phyloP scores from a whole-genome alignment of 805 yeast species.

The Spathaspora passalidarum region DNA sequence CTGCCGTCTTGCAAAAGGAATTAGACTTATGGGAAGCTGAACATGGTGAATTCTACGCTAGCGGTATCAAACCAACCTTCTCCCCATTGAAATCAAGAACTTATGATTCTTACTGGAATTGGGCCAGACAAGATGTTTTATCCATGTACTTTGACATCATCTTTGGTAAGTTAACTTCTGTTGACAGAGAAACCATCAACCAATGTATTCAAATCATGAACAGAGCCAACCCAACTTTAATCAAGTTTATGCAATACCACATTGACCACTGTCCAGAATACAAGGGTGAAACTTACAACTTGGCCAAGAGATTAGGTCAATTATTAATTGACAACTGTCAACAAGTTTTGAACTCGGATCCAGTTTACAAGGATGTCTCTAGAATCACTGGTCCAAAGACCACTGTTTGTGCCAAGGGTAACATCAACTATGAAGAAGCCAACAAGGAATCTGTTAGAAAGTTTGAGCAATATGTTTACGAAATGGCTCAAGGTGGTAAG shows the following conservation, averaged over 20 bases:
- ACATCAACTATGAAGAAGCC: constrained; percentile 76
- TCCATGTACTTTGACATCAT: constrained; percentile 93
- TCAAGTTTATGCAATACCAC: constrained; percentile 93
- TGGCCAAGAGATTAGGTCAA: constrained; percentile 86
- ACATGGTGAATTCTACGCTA: constrained; percentile 89
- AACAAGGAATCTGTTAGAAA: constrained; percentile 90
- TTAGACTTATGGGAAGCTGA: constrained; percentile 83
- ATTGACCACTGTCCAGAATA: constrained; percentile 77
- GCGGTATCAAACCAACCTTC: constrained; percentile 87
- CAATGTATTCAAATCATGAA: constrained; percentile 98
- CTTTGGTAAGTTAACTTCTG: constrained; percentile 85
- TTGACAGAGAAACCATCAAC: constrained; percentile 93
- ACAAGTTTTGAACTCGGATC: constrained; percentile 74
- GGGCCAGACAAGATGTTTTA: constrained; percentile 98
- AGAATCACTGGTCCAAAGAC: constrained; percentile 96
- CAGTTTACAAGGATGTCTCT: constrained; percentile 93
- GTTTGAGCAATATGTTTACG: constrained; percentile 90
- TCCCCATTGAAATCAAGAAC: constrained; percentile 91
- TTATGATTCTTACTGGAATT: constrained; percentile 98
- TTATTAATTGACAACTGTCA: constrained; percentile 94
- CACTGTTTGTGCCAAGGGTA: constrained; percentile 82
- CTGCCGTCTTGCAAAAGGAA: constrained; percentile 79
- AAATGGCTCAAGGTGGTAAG: constrained; percentile 94
- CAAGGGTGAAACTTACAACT: constrained; percentile 88
- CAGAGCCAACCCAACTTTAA: constrained; percentile 89